Evolutionary conservation across 208 protist genomes (phyloP).

Genomic region (Tritrichomonas musculus): DNA sequence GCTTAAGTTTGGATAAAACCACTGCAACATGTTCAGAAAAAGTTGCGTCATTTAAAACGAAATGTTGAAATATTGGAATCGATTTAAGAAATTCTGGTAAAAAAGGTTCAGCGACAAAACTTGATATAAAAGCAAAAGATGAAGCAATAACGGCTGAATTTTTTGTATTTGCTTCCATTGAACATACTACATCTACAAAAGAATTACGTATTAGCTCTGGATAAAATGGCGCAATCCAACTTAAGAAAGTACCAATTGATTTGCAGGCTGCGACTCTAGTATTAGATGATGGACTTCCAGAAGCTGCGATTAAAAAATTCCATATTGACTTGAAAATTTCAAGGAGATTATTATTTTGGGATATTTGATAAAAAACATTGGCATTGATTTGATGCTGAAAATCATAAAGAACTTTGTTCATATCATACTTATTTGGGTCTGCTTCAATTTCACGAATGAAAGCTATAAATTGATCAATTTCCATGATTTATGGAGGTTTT

Average conservation of each 20-base stretch:
- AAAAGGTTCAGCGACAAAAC: not conserved
- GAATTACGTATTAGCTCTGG: not conserved
- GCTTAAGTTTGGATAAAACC: not conserved
- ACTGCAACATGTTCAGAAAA: slow-evolving; percentile 17
- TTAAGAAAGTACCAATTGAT: not conserved
- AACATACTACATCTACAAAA: not conserved
- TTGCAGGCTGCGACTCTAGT: not conserved
- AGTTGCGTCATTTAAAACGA: not conserved
- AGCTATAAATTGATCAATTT: too few relatives aligned
- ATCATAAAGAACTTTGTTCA: too few relatives aligned
- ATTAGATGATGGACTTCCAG: not conserved
- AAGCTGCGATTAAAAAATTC: not conserved
- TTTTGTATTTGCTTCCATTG: not conserved
- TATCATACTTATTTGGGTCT: too few relatives aligned
- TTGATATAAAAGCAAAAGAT: slow-evolving; percentile 10
- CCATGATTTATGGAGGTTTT: too few relatives aligned
- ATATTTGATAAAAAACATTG: too few relatives aligned
- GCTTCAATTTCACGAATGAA: too few relatives aligned
- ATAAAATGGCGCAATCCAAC: not conserved
- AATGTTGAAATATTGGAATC: slow-evolving; percentile 12
- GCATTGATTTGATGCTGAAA: too few relatives aligned
- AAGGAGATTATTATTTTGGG: too few relatives aligned
- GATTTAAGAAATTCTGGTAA: not conserved
- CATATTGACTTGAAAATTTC: not conserved
- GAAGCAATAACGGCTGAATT: not conserved